phyloP scores from a whole-genome alignment of 1,284 basidiomycete genomes.

The Puccinia coronata region DNA sequence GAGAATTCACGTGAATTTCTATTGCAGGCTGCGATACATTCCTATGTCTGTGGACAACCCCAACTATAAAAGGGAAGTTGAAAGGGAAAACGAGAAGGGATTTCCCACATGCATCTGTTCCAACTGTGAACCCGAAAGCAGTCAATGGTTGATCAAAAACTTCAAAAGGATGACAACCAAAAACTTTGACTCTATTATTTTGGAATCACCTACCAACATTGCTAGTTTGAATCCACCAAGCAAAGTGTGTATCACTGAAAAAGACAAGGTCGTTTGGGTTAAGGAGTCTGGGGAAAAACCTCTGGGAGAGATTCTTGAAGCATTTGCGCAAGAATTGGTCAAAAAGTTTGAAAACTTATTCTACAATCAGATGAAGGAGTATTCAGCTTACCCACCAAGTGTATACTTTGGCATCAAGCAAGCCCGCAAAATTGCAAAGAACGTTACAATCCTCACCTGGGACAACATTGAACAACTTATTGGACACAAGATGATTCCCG shows the following conservation, averaged over 20 bases:
- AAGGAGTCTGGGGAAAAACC: background rate
- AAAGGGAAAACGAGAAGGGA: background rate
- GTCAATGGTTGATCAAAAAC: background rate
- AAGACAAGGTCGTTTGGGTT: background rate
- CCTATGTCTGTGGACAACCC: constrained; percentile 18
- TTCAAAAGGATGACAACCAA: background rate
- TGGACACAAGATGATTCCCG: background rate
- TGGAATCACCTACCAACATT: background rate
- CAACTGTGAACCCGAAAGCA: background rate
- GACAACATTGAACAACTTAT: background rate
- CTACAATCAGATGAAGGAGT: no score
- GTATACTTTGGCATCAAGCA: background rate
- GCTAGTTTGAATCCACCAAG: background rate
- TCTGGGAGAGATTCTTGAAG: background rate
- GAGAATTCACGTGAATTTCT: background rate
- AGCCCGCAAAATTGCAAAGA: background rate
- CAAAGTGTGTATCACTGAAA: background rate
- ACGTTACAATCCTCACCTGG: background rate
- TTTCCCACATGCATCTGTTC: constrained; percentile 7
- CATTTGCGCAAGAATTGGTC: no score
- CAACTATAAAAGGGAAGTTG: background rate
- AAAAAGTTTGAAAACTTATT: no score
- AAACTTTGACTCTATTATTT: background rate
- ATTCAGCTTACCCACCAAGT: background rate
- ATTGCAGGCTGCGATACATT: background rate